Percentiles rank a stretch among this genome's conserved stretches.
These are phyloP conservation scores for Euphorbia peplus DNA, from an alignment of 345 rosid genomes.

Conservation along the genomic window DNA sequence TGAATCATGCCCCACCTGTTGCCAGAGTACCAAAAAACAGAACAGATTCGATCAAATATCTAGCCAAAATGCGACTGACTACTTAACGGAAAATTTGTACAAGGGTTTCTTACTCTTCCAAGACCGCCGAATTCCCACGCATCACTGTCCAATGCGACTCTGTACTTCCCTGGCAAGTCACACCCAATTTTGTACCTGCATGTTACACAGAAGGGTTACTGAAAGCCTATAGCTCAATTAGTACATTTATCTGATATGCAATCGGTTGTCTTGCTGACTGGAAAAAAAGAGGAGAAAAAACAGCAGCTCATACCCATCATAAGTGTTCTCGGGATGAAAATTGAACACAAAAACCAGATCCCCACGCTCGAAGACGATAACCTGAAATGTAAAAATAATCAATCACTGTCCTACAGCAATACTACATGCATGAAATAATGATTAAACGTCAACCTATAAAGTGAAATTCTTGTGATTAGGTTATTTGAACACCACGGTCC, in stretches of 20 bases:
- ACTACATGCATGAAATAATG: conserved; percentile 1
- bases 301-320: conserved; percentile 50
- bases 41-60: neutral
- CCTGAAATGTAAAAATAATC: conserved; percentile 38
- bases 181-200: conserved; percentile 79
- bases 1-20: conserved; percentile 62
- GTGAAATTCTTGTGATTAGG: neutral
- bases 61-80: conserved; percentile 1
- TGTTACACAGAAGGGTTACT: conserved; percentile 13
- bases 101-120: conserved; percentile 56
- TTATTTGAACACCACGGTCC: neutral
- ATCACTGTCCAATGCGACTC: conserved; percentile 76
- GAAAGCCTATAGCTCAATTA: neutral
- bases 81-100: neutral
- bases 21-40: conserved; percentile 16
- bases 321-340: conserved; percentile 64
- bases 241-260: neutral
- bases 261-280: neutral
- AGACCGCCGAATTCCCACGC: conserved; percentile 66
- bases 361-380: conserved; percentile 74
- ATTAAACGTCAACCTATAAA: neutral
- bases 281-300: neutral
- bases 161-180: conserved; percentile 73
- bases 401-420: conserved; percentile 8
- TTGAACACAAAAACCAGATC: conserved; percentile 74